Conservation (phyloP, 169 alveolate species). For the Neospora caninum region DNA sequence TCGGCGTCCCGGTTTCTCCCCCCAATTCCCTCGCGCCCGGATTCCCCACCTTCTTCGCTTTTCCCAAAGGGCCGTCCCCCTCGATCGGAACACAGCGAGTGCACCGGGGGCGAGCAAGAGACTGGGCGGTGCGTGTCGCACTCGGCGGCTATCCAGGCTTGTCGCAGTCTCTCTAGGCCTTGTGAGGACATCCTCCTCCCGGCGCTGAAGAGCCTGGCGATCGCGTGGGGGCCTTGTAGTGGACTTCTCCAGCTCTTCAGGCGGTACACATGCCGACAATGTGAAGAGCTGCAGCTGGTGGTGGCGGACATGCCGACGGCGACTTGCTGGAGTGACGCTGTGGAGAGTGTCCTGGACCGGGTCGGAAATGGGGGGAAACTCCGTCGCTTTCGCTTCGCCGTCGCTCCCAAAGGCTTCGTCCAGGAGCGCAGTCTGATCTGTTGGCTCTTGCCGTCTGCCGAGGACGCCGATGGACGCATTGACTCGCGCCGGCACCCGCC, state of each 20-base stretch:
- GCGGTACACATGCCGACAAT: not conserved
- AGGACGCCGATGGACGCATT: not conserved
- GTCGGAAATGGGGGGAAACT: conserved; percentile 1
- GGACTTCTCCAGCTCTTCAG: not conserved
- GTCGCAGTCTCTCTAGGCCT: not conserved
- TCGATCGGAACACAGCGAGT: no score
- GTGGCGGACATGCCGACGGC: conserved; percentile 14
- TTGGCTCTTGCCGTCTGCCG: not conserved
- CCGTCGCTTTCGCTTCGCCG: not conserved
- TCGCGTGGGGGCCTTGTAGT: not conserved
- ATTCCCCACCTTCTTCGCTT: no score
- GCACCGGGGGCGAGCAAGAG: not conserved
- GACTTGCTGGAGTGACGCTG: not conserved
- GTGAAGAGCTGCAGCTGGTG: conserved; percentile 25
- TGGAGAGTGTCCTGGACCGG: not conserved
- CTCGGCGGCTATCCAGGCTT: not conserved
- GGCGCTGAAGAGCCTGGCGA: not conserved
- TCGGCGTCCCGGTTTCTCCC: no score
- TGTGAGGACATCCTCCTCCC: not conserved
- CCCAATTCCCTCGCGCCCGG: no score
- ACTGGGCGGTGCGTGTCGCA: not conserved
- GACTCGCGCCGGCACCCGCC: not conserved
- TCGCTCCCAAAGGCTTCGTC: conserved; percentile 23
- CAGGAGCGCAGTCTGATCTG: conserved; percentile 17
- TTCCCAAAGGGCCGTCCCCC: no score